Percentiles rank a stretch among this genome's conserved stretches.
phyloP scores from a whole-genome alignment of 2,329 filamentous ascomycete species.

The Albifimbria verrucaria region DNA sequence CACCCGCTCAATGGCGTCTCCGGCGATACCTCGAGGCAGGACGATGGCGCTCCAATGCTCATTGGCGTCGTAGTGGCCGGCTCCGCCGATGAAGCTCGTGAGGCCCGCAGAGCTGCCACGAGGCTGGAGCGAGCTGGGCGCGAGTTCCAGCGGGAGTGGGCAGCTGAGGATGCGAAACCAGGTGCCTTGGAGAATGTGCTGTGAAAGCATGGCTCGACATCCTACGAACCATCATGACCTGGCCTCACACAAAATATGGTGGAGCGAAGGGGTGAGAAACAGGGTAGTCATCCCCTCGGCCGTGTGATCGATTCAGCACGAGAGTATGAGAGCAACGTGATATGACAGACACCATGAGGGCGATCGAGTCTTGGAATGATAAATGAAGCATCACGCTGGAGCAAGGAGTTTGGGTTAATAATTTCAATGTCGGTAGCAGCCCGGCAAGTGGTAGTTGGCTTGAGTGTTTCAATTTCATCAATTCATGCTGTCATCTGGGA shows the following conservation, averaged over 20 bases:
- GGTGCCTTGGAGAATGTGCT: too few species aligned
- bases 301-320: too few species aligned
- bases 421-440: too few species aligned
- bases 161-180: conserved; percentile 16
- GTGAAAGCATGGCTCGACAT: too few species aligned
- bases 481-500: neutral
- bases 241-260: too few species aligned
- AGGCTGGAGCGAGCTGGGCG: conserved; percentile 52
- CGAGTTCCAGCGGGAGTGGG: conserved; percentile 54
- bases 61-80: conserved; percentile 53
- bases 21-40: conserved; percentile 9
- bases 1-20: conserved; percentile 11
- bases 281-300: too few species aligned
- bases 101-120: conserved; percentile 50
- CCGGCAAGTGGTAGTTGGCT: too few species aligned
- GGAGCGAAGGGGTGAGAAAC: too few species aligned
- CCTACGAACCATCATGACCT: too few species aligned
- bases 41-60: conserved; percentile 42
- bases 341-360: too few species aligned
- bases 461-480: conserved; percentile 21
- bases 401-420: neutral
- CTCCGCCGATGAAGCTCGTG: conserved; percentile 41
- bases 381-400: neutral
- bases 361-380: too few species aligned
- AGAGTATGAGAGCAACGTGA: too few species aligned